These are phyloP conservation scores for Arachis hypogaea DNA, from an alignment of 306 rosid species.

Conservation along the genomic window DNA sequence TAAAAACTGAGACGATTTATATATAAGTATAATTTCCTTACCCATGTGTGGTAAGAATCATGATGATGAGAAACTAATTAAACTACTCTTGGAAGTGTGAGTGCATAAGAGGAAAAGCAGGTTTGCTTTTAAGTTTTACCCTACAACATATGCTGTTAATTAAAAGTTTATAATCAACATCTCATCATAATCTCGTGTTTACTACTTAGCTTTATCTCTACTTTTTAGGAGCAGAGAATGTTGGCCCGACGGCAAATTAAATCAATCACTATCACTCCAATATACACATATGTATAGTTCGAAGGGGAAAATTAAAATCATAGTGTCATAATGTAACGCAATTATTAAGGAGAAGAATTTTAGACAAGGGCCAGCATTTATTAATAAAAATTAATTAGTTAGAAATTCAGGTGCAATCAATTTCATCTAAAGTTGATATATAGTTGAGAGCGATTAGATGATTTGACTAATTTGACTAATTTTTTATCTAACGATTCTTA, in stretches of 20 bases:
- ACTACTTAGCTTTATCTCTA: background rate
- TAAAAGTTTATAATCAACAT: conserved; percentile 28
- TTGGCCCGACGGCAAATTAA: background rate
- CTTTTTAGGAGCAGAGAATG: background rate
- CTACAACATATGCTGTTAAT: conserved; percentile 38
- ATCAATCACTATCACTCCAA: background rate
- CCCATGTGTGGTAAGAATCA: conserved; percentile 16
- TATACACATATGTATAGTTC: background rate
- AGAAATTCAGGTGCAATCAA: no score
- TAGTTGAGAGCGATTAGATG: no score
- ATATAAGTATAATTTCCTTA: no score
- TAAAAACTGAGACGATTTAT: no score
- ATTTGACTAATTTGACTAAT: no score
- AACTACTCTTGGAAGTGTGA: conserved; percentile 28
- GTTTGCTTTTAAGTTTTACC: conserved; percentile 35
- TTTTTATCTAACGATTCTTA: no score
- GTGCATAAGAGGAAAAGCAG: conserved; percentile 10
- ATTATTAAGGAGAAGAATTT: background rate
- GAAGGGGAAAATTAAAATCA: background rate
- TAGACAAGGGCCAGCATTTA: background rate
- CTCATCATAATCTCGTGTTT: background rate
- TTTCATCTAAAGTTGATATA: no score
- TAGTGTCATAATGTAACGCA: background rate
- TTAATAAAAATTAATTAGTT: no score
- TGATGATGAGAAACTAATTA: background rate